These are phyloP conservation scores for Globisporangium paroecandrum DNA, from an alignment of 352 stramenopile species.

Conservation along the genomic window DNA sequence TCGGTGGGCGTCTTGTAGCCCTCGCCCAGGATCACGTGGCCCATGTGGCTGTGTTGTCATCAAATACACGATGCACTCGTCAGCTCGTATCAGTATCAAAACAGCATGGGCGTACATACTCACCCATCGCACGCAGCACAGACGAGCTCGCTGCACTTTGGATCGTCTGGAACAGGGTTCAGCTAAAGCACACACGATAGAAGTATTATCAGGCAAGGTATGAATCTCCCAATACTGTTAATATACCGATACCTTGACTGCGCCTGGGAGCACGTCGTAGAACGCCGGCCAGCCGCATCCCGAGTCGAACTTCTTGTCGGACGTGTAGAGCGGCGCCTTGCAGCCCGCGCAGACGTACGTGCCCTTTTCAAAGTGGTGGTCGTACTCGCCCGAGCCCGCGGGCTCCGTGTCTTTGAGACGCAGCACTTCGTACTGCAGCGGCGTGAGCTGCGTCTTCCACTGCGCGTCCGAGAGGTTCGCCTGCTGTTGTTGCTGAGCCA, in stretches of 20 bases:
- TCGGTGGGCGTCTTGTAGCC: slow-evolving; percentile 84
- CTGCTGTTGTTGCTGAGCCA: slow-evolving; percentile 21
- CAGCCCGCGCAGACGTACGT: slow-evolving; percentile 87
- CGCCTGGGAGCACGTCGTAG: slow-evolving; percentile 84
- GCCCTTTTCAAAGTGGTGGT: slow-evolving; percentile 79
- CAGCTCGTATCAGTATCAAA: not conserved
- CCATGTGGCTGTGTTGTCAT: slow-evolving; percentile 65
- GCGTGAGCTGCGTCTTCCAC: slow-evolving; percentile 76
- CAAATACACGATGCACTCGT: not conserved
- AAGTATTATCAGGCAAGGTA: not conserved
- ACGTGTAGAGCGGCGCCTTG: slow-evolving; percentile 84
- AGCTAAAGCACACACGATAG: slow-evolving; percentile 26
- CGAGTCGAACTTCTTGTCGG: slow-evolving; percentile 87
- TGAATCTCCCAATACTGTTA: no score
- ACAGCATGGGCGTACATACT: not conserved
- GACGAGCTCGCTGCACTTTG: slow-evolving; percentile 77
- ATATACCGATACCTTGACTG: slow-evolving; percentile 55
- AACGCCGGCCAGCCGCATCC: slow-evolving; percentile 89
- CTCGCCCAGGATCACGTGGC: slow-evolving; percentile 88
- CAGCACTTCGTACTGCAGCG: slow-evolving; percentile 82
- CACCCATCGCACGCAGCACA: slow-evolving; percentile 85
- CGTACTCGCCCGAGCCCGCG: slow-evolving; percentile 84
- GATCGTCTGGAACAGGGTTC: slow-evolving; percentile 57
- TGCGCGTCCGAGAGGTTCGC: slow-evolving; percentile 45
- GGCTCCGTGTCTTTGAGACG: slow-evolving; percentile 89